These are phyloP conservation scores for Daedaleopsis nitida DNA, from an alignment of 768 basidiomycete species.

Conservation along the genomic window DNA sequence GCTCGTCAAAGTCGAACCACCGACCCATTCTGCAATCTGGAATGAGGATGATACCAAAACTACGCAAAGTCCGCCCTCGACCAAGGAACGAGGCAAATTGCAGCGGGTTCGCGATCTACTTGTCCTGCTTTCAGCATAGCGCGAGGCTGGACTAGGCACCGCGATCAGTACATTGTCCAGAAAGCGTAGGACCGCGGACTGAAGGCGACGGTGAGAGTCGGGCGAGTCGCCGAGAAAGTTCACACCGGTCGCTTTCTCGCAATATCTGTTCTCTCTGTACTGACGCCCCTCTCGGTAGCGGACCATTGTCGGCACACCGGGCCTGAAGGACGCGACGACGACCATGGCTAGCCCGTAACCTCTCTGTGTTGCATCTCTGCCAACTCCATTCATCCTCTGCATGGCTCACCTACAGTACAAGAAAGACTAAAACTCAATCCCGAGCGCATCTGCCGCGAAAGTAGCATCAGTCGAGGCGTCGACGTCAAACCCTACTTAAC, in stretches of 20 bases:
- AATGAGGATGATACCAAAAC: neutral
- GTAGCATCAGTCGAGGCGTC: neutral
- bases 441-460: neutral
- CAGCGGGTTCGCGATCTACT: constrained; percentile 10
- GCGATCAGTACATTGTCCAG: neutral
- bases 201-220: constrained; percentile 2
- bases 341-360: neutral
- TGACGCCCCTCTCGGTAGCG: neutral
- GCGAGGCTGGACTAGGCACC: constrained; percentile 6
- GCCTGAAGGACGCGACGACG: neutral
- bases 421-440: neutral
- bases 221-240: constrained; percentile 4
- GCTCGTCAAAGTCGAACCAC: neutral
- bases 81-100: constrained; percentile 9
- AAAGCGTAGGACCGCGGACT: neutral
- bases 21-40: neutral
- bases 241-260: constrained; percentile 6
- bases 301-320: constrained; percentile 11
- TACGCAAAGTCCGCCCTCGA: constrained; percentile 7
- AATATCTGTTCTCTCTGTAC: neutral
- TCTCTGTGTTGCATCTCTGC: neutral
- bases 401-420: neutral
- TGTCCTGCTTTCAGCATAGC: neutral
- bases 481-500: neutral
- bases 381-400: neutral